Evolutionary conservation across 768 basidiomycete species (phyloP).

Genomic region (Udeniomyces megalosporus): DNA sequence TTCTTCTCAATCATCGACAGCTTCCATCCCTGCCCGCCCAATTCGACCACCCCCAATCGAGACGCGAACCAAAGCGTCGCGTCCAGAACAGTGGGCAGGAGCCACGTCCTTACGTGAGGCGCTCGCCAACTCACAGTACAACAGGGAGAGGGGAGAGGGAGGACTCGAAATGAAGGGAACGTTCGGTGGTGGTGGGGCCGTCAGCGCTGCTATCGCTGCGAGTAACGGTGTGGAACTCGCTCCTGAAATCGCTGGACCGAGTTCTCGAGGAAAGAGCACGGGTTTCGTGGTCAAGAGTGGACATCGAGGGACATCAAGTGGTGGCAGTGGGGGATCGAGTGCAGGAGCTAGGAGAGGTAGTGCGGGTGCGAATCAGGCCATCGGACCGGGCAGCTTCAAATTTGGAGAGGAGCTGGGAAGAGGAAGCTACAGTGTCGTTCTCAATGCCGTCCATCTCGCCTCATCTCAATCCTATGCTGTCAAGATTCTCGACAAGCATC

Average conservation of each 20-base stretch:
- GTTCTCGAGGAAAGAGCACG: neutral
- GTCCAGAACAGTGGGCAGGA: constrained; percentile 9
- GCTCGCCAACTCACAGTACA: neutral
- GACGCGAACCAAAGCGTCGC: constrained; percentile 12
- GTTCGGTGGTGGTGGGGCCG: too few species aligned
- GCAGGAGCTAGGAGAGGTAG: neutral
- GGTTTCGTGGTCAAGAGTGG: constrained; percentile 9
- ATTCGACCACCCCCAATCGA: constrained; percentile 16
- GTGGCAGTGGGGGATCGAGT: neutral
- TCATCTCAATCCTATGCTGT: constrained; percentile 55
- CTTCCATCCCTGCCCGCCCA: constrained; percentile 14
- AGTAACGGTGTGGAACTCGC: too few species aligned
- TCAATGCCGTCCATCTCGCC: constrained; percentile 38
- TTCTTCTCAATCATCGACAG: constrained; percentile 15
- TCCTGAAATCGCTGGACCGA: neutral
- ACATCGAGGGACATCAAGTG: constrained; percentile 8
- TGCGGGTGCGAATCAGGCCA: neutral
- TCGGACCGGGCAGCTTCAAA: constrained; percentile 18
- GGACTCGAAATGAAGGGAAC: too few species aligned
- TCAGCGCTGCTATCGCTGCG: too few species aligned
- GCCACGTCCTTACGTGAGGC: neutral
- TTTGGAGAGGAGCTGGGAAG: constrained; percentile 29
- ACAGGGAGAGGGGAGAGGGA: too few species aligned
- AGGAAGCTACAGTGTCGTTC: constrained; percentile 65
- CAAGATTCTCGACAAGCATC: constrained; percentile 69